Percentiles rank a stretch among this genome's conserved stretches.
Evolutionary conservation across 2,329 filamentous ascomycete species (phyloP).

Genomic region (Phialemoniopsis sp.): DNA sequence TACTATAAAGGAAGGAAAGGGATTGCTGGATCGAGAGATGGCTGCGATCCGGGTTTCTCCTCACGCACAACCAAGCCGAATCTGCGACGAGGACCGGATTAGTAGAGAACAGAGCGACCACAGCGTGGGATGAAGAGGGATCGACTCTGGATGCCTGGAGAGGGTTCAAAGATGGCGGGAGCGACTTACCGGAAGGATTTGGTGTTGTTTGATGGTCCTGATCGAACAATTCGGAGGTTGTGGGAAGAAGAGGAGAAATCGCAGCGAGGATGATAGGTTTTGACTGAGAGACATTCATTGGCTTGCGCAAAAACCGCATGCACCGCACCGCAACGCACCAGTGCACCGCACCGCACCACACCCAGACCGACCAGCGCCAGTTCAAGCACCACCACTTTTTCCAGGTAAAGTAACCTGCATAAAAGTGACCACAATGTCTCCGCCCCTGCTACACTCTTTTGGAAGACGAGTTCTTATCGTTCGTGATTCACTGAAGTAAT

Average conservation of each 20-base stretch:
- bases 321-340: too few species aligned
- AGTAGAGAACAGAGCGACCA: conserved; percentile 4
- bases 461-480: too few species aligned
- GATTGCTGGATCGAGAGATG: conserved; percentile 20
- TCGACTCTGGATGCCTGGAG: conserved; percentile 4
- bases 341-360: too few species aligned
- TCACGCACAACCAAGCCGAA: conserved; percentile 16
- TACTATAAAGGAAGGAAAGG: conserved; percentile 27
- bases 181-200: conserved; percentile 17
- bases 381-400: too few species aligned
- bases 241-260: conserved; percentile 23
- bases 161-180: conserved; percentile 5
- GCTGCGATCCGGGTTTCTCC: conserved; percentile 15
- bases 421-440: too few species aligned
- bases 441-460: too few species aligned
- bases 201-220: conserved; percentile 19
- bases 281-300: conserved; percentile 9
- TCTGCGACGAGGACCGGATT: conserved; percentile 14
- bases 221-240: conserved; percentile 20
- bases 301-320: too few species aligned
- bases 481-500: too few species aligned
- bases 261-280: conserved; percentile 17
- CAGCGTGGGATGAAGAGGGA: conserved; percentile 3
- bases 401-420: too few species aligned
- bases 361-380: too few species aligned